Base-by-base conservation (phyloP, 345 rosid genomes). In the Clarkia xantiana region DNA sequence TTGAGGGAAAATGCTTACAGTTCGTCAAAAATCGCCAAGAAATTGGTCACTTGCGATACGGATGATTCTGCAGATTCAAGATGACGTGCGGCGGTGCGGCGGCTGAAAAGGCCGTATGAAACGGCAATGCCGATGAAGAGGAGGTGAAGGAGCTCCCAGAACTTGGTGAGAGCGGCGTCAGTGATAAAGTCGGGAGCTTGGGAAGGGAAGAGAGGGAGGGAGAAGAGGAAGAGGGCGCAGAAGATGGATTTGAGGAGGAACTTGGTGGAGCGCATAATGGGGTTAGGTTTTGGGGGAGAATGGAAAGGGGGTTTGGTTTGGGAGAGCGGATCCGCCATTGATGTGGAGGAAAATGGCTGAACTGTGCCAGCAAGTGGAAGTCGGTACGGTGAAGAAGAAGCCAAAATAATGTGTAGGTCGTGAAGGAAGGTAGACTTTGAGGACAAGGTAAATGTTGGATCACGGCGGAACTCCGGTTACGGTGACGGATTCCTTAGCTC, bases 81-180 rank as follows among this genome's bases (percentile, higher is more conserved):
- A 7, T 43, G 55, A 22, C 53, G 44, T 8, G 71, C 80, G 41
- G 54, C 61, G 65, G 62, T 82, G 55, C 86, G 74, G 45, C 78
- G 71, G 68, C 91, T 58, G 77, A 77, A 77, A 70, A 90, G 65
- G 55, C 95, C 97, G 68, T 83, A 90, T 16, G 86, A 81, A 44
- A 83, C 82, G 52, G 84, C 95, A 63, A 90, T 59, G 64, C 95
- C 94, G 44, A 90, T 59, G 68, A 89, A 75, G 8, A 79, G 66
- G 44, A 74, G 76, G 34, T 77, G 86, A 47, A 75, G 46, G 14
- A 77, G 88, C 49, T 77, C 95, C 97, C 95, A 86, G 52, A 81
- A 78, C 68, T 74, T 69, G 53, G 72, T 71, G 38, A 81, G 20
- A 1, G 76, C 3, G 3, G 75, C 70, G 53, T 69, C 76, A 14